Base-by-base conservation (phyloP, 139 green algal species). In the Closterium sp. region DNA sequence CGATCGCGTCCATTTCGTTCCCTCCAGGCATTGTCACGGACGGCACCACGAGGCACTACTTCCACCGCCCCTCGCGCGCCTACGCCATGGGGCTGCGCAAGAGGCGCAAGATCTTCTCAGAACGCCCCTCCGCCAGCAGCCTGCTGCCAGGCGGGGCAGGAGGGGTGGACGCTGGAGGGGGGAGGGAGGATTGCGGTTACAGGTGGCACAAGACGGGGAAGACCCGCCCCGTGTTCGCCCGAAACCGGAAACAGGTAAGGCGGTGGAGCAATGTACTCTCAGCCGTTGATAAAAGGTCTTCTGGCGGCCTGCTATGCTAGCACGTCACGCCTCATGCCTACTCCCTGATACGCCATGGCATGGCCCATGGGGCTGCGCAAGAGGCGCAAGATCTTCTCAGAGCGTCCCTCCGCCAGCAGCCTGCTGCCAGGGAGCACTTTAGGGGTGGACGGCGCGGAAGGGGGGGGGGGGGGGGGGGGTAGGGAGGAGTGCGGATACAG, bases 141-240 rank as follows among this genome's bases (percentile, higher is more conserved):
- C 9, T 76, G 55, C 55, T 19, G 16, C 55, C 55, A 16, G 55
- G 55, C 55, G 25, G 16, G 9, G 55, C 25, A 3, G 55, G 55
- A 19, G 55, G 55, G 12, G 16, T 19, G 55, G 55, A 83, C 9
- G 81, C 33, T 5, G 19, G 33, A 36, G 33, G 30, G 28, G 55
- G 81, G 10, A 87, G 28, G 25, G 38, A 91, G 28, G 66, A n/a
- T 9, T 32, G 30, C 28, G 35, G 66, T 6, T 34, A 85, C 34
- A 69, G 89, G 9, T 92, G 89, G 89, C 89, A 92, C 76, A 92
- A 92, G 89, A 92, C 89, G 21, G 89, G 89, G 33, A 92, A 90
- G 76, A 92, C 89, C 6, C 32, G 89, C 30, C 55, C 89, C 34
- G 89, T 92, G 28, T 33, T 86, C 25, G 55, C 55, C 25, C 55